Evolutionary conservation across 1,284 basidiomycete genomes (phyloP), one percentile per base, ranked within the genome.

Genomic region (Papiliotrema nemorosa): DNA sequence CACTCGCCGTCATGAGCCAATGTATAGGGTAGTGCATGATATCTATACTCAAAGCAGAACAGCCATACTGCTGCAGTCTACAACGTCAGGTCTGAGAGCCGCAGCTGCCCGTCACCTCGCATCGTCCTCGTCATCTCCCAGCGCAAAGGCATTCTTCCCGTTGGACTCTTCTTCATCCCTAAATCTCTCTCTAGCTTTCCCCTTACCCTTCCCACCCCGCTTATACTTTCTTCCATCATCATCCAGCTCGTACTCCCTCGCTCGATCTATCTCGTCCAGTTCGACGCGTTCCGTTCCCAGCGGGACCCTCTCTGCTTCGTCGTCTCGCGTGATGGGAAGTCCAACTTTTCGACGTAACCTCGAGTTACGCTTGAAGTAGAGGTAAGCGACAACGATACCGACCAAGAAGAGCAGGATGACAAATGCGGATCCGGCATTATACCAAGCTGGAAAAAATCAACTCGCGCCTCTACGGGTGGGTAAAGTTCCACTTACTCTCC

Each of bases 371-470:
- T 60, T 50, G 33, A 63, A 58, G 54, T 56, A 64, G 51, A 66
- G 60, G 55, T 59, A 66, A 6, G 58, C 37, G 5, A 47, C 53
- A 34, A 53, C 37, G 41, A 57, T 59, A 33, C 63, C 53, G 21
- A 60, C 24, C 33, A 55, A 53, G 37, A 59, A 52, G 24, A 61
- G 46, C 72, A 53, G 52, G 47, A 96, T 83, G 22, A 94, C 77
- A 1, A 88, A 84, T 0, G 87, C 87, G 0, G 89, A 91, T 10
- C 89, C 88, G 20, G 90, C 87, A 59, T 96, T 94, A 73, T 93
- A 96, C 71, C 91, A 91, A 16, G 87, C 89, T 86, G 64, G 53
- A 34, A 46, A 29, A 43, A 16, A 20, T 5, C 10, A 31, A 18
- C 18, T n/a, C 14, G 22, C 14, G 16, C 21, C 31, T 3, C 22